These are phyloP conservation scores for Pythium myriotylum DNA, from an alignment of 352 stramenopile species.

Conservation along the genomic window DNA sequence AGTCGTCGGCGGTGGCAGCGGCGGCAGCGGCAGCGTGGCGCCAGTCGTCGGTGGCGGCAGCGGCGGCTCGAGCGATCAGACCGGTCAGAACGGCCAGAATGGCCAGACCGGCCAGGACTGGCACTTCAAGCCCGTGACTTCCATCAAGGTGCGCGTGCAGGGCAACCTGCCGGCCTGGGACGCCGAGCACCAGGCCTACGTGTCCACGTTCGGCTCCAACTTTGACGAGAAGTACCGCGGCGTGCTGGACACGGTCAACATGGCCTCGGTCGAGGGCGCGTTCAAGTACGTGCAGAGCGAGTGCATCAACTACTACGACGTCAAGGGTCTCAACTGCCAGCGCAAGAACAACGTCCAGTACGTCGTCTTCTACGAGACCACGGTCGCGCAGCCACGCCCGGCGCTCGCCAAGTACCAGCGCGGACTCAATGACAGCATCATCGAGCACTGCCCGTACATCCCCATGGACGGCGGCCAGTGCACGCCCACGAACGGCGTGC, in stretches of 20 bases:
- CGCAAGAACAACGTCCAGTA: slow-evolving; percentile 67
- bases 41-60: not conserved
- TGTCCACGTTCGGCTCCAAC: slow-evolving; percentile 29
- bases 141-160: slow-evolving; percentile 43
- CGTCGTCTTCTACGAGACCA: slow-evolving; percentile 68
- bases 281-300: slow-evolving; percentile 24
- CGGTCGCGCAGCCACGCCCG: slow-evolving; percentile 43
- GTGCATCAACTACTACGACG: slow-evolving; percentile 27
- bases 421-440: slow-evolving; percentile 23
- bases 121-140: slow-evolving; percentile 28
- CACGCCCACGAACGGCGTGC: slow-evolving; percentile 43
- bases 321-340: slow-evolving; percentile 12
- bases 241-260: slow-evolving; percentile 36
- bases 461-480: slow-evolving; percentile 67
- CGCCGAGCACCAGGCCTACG: slow-evolving; percentile 26
- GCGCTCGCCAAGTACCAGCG: slow-evolving; percentile 50
- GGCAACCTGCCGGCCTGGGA: slow-evolving; percentile 35
- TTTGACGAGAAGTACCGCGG: slow-evolving; percentile 33
- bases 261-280: slow-evolving; percentile 20
- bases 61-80: no score
- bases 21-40: no score
- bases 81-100: not conserved
- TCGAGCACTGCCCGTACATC: slow-evolving; percentile 56
- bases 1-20: not conserved
- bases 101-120: slow-evolving; percentile 3